Percentiles rank a stretch among this genome's conserved stretches.
Evolutionary conservation across 805 yeast species (phyloP).

Genomic region (Metschnikowia kofuensis): DNA sequence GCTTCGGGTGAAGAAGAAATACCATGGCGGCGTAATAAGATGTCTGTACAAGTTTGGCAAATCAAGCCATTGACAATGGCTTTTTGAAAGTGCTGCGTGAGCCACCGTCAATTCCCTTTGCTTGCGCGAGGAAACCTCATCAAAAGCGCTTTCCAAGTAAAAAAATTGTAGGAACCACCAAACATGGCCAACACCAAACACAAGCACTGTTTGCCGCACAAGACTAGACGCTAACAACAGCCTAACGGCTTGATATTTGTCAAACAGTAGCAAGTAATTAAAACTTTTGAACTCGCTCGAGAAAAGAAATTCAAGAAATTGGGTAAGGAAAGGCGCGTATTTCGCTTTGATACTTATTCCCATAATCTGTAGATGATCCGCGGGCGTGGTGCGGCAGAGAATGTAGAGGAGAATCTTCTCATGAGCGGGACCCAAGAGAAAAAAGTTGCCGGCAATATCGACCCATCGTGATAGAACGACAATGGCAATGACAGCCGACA

Average conservation of each 20-base stretch:
- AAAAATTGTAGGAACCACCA: constrained; percentile 33
- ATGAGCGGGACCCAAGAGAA: constrained; percentile 39
- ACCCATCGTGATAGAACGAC: constrained; percentile 15
- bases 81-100: not conserved
- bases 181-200: constrained; percentile 24
- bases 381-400: constrained; percentile 47
- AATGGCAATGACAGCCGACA: constrained; percentile 21
- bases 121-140: not conserved
- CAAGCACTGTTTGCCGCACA: constrained; percentile 17
- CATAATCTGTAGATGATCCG: constrained; percentile 35
- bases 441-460: constrained; percentile 14
- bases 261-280: not conserved
- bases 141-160: constrained; percentile 8
- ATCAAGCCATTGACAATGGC: not conserved
- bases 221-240: constrained; percentile 8
- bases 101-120: constrained; percentile 8
- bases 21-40: constrained; percentile 13
- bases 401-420: constrained; percentile 39
- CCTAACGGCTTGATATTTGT: constrained; percentile 3
- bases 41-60: constrained; percentile 4
- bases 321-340: constrained; percentile 37
- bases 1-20: not conserved
- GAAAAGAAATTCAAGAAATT: constrained; percentile 10
- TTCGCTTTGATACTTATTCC: constrained; percentile 43
- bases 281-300: constrained; percentile 13